Percentiles rank a stretch among this genome's conserved stretches.
These are phyloP conservation scores for Magnaporthiopsis poae DNA, from an alignment of 2,329 filamentous ascomycete genomes.

Conservation along the genomic window DNA sequence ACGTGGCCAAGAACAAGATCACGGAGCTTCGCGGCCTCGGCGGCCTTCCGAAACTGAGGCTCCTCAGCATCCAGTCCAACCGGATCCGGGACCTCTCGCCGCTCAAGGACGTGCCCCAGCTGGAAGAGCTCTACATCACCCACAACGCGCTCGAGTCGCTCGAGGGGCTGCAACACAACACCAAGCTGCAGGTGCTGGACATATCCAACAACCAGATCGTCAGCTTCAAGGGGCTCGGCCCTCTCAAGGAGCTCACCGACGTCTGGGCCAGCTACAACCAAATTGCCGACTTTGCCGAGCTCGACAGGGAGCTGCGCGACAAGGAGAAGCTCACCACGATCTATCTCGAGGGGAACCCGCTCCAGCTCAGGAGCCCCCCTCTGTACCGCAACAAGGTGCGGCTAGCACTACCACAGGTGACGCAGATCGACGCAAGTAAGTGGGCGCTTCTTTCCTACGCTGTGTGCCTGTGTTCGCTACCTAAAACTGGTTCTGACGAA, in stretches of 20 bases:
- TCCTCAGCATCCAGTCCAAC: slow-evolving; percentile 92
- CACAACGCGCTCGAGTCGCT: slow-evolving; percentile 82
- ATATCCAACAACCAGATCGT: slow-evolving; percentile 79
- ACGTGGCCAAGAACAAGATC: slow-evolving; percentile 96
- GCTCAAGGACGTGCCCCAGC: slow-evolving; percentile 59
- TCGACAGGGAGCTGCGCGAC: slow-evolving; percentile 65
- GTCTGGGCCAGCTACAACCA: slow-evolving; percentile 90
- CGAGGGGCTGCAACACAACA: slow-evolving; percentile 58
- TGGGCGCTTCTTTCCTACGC: slow-evolving; percentile 21
- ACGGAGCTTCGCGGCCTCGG: slow-evolving; percentile 67
- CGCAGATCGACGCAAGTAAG: slow-evolving; percentile 96
- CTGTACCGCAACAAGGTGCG: slow-evolving; percentile 90
- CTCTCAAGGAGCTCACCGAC: slow-evolving; percentile 67
- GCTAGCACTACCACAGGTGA: slow-evolving; percentile 74
- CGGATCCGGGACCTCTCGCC: slow-evolving; percentile 71
- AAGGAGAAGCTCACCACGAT: slow-evolving; percentile 78
- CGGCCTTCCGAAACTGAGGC: slow-evolving; percentile 67
- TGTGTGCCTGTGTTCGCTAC: too few relatives aligned
- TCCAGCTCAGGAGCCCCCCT: slow-evolving; percentile 70
- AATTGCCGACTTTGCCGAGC: slow-evolving; percentile 67
- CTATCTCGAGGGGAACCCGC: slow-evolving; percentile 89
- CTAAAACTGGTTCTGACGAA: neutral
- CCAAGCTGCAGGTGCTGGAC: slow-evolving; percentile 67
- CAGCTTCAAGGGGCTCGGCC: slow-evolving; percentile 61
- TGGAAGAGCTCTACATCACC: slow-evolving; percentile 91